These are phyloP conservation scores for Alternaria metachromatica DNA, from an alignment of 2,329 filamentous ascomycete genomes.

Conservation along the genomic window DNA sequence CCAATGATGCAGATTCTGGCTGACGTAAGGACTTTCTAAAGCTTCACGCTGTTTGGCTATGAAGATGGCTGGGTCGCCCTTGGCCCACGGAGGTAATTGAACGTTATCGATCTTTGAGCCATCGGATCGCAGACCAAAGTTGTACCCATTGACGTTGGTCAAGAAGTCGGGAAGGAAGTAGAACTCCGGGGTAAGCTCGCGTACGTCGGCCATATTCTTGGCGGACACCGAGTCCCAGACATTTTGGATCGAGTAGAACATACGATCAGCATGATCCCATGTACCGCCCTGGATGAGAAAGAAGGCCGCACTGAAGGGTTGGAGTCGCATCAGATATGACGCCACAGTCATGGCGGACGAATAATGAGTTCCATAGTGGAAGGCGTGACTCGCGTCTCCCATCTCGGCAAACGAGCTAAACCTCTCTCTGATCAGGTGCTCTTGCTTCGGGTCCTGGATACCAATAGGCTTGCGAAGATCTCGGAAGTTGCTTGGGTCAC, in stretches of 20 bases:
- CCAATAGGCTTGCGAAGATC: constrained; percentile 97
- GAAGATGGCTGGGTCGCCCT: constrained; percentile 94
- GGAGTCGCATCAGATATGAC: constrained; percentile 91
- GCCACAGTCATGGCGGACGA: constrained; percentile 99
- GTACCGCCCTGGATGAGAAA: constrained; percentile 92
- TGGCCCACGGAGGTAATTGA: constrained; percentile 92
- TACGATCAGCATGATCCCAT: constrained; percentile 93
- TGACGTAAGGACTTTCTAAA: constrained; percentile 90
- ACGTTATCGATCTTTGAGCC: constrained; percentile 84
- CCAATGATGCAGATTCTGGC: constrained; percentile 88
- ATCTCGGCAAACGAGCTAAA: constrained; percentile 92
- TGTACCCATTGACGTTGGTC: constrained; percentile 91
- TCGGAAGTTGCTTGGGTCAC: constrained; percentile 82
- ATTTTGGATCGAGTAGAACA: constrained; percentile 92
- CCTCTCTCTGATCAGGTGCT: constrained; percentile 80
- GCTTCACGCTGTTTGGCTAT: constrained; percentile 96
- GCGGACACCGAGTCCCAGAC: constrained; percentile 90
- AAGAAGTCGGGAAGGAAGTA: constrained; percentile 96
- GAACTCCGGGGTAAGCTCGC: constrained; percentile 95
- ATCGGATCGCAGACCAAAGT: constrained; percentile 87
- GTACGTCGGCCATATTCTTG: constrained; percentile 90
- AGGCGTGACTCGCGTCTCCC: constrained; percentile 77
- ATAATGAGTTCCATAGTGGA: constrained; percentile 98
- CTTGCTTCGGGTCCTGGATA: constrained; percentile 78
- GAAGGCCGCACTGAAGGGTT: constrained; percentile 96